Evolutionary conservation across 768 basidiomycete species (phyloP).

Genomic region (Sarcodon aspratus): DNA sequence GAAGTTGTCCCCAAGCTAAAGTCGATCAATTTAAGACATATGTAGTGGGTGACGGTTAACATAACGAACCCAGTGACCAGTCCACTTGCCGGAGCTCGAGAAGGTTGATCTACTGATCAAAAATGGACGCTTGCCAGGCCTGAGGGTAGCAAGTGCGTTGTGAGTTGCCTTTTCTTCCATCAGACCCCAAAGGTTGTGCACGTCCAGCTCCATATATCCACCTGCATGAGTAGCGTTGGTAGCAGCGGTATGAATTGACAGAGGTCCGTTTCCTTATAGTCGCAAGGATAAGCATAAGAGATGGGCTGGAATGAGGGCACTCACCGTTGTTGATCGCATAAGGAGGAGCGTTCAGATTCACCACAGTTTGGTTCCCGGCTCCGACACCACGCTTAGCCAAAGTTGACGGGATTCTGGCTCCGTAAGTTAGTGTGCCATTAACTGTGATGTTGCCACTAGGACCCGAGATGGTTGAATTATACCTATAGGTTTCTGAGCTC

Average conservation of each 20-base stretch:
- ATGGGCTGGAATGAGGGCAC: conserved; percentile 4
- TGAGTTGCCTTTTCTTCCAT: conserved; percentile 64
- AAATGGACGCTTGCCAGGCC: conserved; percentile 56
- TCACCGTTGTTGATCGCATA: conserved; percentile 67
- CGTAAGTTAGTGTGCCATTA: conserved; percentile 50
- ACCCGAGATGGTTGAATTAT: conserved; percentile 49
- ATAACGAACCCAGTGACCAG: conserved; percentile 54
- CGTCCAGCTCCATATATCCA: conserved; percentile 53
- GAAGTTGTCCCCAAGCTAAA: conserved; percentile 68
- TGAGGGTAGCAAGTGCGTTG: conserved; percentile 39
- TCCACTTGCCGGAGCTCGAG: conserved; percentile 56
- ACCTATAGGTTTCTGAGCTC: conserved; percentile 25
- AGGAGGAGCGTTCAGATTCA: conserved; percentile 46
- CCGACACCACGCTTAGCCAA: conserved; percentile 36
- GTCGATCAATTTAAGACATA: background rate
- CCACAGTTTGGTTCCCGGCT: conserved; percentile 32
- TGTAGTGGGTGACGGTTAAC: background rate
- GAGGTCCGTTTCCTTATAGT: conserved; percentile 32
- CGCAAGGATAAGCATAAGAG: background rate
- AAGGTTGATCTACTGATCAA: conserved; percentile 62
- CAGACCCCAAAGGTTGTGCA: conserved; percentile 61
- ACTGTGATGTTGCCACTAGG: conserved; percentile 68
- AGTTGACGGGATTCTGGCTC: conserved; percentile 9
- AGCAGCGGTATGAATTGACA: conserved; percentile 47
- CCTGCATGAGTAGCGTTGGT: conserved; percentile 62